Evolutionary conservation across 768 basidiomycete species (phyloP).

Genomic region (Cystofilobasidium bisporidii): DNA sequence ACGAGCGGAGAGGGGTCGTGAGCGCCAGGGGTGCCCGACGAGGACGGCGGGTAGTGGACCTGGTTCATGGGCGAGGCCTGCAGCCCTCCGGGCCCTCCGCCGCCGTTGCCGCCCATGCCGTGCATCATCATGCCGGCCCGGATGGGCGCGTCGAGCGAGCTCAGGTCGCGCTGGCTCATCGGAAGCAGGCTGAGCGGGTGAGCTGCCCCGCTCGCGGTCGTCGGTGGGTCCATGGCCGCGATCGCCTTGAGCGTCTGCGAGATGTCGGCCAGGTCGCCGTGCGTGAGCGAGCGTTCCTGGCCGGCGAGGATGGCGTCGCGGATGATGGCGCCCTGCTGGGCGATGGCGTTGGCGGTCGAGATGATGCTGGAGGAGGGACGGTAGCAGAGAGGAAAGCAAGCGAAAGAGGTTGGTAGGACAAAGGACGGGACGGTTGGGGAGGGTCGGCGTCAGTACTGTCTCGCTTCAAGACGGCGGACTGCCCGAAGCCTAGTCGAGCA

Average conservation of each 20-base stretch:
- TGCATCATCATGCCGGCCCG: not conserved
- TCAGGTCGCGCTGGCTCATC: not conserved
- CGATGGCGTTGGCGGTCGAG: slow-evolving; percentile 16
- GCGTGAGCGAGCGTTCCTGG: slow-evolving; percentile 16
- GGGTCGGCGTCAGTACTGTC: not conserved
- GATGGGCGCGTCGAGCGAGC: not conserved
- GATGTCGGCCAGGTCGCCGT: slow-evolving; percentile 24
- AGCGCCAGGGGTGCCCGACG: too few species aligned
- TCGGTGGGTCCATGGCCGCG: slow-evolving; percentile 16
- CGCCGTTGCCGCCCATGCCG: not conserved
- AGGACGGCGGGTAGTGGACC: not conserved
- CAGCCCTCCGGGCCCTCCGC: not conserved
- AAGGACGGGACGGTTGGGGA: not conserved
- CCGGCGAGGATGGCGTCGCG: slow-evolving; percentile 21
- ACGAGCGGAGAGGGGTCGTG: slow-evolving; percentile 1
- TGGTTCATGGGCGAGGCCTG: not conserved
- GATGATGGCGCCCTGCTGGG: slow-evolving; percentile 23
- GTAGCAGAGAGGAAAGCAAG: not conserved
- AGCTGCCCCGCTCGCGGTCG: not conserved
- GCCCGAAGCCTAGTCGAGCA: too few species aligned
- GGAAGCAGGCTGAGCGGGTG: slow-evolving; percentile 14
- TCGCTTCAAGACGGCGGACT: too few species aligned
- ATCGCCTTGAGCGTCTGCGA: slow-evolving; percentile 17
- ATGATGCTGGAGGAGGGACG: slow-evolving; percentile 13
- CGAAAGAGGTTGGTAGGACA: too few species aligned